Conservation (phyloP, 116 monocot species). For the Zostera marina region DNA sequence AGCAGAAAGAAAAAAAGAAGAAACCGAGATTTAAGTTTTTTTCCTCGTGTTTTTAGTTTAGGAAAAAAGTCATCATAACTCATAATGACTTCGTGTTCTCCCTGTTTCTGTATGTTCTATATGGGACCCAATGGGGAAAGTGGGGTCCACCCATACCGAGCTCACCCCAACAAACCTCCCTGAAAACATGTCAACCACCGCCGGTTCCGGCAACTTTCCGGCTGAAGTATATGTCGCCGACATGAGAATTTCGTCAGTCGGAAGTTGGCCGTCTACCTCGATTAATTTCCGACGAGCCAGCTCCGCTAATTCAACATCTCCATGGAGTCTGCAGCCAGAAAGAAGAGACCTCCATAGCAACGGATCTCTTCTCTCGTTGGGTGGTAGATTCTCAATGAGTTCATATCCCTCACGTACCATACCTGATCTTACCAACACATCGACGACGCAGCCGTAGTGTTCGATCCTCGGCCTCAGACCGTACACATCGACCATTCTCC, state of each 20-base stretch:
- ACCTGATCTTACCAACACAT: slow-evolving; percentile 42
- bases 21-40: too few species aligned
- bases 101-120: too few species aligned
- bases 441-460: slow-evolving; percentile 48
- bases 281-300: slow-evolving; percentile 14
- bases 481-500: slow-evolving; percentile 28
- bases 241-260: slow-evolving; percentile 27
- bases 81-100: too few species aligned
- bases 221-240: slow-evolving; percentile 18
- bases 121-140: too few species aligned
- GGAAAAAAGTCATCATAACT: too few species aligned
- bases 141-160: background rate
- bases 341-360: slow-evolving; percentile 52
- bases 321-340: slow-evolving; percentile 34
- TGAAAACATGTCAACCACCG: slow-evolving; percentile 4
- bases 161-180: slow-evolving; percentile 39
- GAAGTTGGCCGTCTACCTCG: slow-evolving; percentile 22
- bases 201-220: slow-evolving; percentile 15
- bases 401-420: slow-evolving; percentile 37
- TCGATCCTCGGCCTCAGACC: slow-evolving; percentile 19
- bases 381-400: slow-evolving; percentile 24
- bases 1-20: too few species aligned
- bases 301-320: slow-evolving; percentile 22
- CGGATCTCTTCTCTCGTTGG: slow-evolving; percentile 18
- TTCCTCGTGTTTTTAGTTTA: too few species aligned